phyloP scores from a whole-genome alignment of 345 rosid species.

The Dipteronia sinensis region DNA sequence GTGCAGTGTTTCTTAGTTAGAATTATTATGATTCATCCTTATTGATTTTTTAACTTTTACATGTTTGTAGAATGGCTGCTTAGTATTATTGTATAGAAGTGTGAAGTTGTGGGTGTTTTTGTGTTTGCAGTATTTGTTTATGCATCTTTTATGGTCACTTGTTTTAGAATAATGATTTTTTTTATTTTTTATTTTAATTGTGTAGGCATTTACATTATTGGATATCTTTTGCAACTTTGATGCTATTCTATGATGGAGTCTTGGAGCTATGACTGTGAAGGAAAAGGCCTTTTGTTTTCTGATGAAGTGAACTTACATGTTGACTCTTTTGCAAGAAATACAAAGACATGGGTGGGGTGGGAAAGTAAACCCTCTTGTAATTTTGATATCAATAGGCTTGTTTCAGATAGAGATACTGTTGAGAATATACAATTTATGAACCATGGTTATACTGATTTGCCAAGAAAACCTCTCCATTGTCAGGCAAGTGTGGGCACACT shows the following conservation, averaged over 20 bases:
- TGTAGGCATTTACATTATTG: constrained; percentile 10
- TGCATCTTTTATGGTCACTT: background rate
- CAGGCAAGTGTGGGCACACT: constrained; percentile 17
- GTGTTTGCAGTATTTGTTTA: background rate
- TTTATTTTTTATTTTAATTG: background rate
- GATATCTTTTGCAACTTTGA: constrained; percentile 16
- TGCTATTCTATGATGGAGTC: constrained; percentile 44
- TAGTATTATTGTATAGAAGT: background rate
- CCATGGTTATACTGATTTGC: constrained; percentile 36
- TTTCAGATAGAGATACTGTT: constrained; percentile 32
- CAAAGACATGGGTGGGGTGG: constrained; percentile 39
- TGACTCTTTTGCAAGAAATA: constrained; percentile 40
- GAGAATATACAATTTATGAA: constrained; percentile 40
- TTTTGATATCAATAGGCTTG: constrained; percentile 29
- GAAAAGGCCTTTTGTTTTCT: constrained; percentile 37
- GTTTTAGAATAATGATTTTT: background rate
- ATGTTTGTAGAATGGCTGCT: background rate
- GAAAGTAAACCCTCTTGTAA: constrained; percentile 33
- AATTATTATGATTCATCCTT: background rate
- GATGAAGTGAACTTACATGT: constrained; percentile 44
- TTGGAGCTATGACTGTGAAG: constrained; percentile 50
- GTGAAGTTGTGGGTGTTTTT: background rate
- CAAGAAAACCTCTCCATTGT: constrained; percentile 34
- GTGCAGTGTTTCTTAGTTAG: background rate
- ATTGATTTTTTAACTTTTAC: background rate